Base-by-base conservation (phyloP, 441 rosid genomes). In the Eugenia klotzschiana region DNA sequence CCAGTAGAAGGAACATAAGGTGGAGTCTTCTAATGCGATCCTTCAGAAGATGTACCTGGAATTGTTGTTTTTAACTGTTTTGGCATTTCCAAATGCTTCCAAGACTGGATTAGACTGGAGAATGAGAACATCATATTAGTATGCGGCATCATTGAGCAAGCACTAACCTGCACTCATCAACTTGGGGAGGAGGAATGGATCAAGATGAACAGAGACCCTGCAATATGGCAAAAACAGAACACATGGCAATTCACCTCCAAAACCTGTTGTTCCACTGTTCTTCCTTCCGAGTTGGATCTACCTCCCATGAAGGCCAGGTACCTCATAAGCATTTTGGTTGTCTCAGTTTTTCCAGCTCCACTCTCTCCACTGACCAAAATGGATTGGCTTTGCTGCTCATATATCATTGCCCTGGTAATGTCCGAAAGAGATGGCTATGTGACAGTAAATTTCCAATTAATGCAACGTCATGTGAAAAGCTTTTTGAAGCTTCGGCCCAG, bases 71-170 rank as follows among this genome's bases (percentile, higher is more conserved):
- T 89, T 93, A 25, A 94, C 94, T 43, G 95, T 94, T 89, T 92
- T 92, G 54, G 97, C 93, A 84, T 94, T 94, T 84, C 97, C 97
- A 73, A 94, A 94, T 80, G 97, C 97, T 94, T 94, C 97, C 82
- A 94, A 56, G 56, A 94, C 97, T 55, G 97, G 94, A 83, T 94
- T 93, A 57, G 95, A 94, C 97, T 94, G 91, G 79, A 79, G 26
- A 87, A 81, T 64, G 23, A 18, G 29, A 49, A 51, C 11, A 50
- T 41, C 29, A 82, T 51, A 79, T 64, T 37, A 81, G 41, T 57
- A n/a, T 83, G 29, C 1, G 14, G 8, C 23, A 77, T 77, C 57
- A n/a, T 74, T 84, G 83, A 41, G 80, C 64, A 58, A 79, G 79
- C 72, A 60, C 33, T 85, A n/a, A 46, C 54, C 41, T 29, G 13